Evolutionary conservation across 164 flowering plant genomes (phyloP).

Genomic region (Protea cynaroides): DNA sequence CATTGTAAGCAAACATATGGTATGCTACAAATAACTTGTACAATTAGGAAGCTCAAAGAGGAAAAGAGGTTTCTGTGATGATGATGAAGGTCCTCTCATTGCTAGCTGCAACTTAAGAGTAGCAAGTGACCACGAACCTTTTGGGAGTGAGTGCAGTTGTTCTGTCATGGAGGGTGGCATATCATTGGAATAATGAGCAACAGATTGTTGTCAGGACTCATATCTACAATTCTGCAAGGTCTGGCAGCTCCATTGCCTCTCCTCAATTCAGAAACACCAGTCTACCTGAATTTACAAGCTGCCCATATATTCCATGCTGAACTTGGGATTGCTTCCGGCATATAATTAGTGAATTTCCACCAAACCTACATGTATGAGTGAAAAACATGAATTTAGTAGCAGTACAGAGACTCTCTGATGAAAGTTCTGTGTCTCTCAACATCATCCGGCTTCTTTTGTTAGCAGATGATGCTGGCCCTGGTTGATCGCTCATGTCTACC

Average conservation of each 20-base stretch:
- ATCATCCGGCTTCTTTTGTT: constrained; percentile 27
- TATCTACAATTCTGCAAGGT: background rate
- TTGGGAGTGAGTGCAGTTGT: background rate
- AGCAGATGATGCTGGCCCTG: constrained; percentile 12
- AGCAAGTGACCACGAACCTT: background rate
- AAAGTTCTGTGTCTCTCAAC: constrained; percentile 20
- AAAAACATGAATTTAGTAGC: constrained; percentile 26
- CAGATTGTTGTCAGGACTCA: background rate
- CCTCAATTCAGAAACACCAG: constrained; percentile 27
- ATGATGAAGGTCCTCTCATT: background rate
- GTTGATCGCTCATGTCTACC: constrained; percentile 13
- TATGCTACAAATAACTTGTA: constrained; percentile 4
- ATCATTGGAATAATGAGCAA: background rate
- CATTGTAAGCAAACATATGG: constrained; percentile 3
- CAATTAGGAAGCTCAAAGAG: background rate
- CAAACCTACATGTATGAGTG: constrained; percentile 23
- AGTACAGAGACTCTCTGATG: constrained; percentile 21
- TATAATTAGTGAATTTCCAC: constrained; percentile 22
- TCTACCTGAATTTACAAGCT: constrained; percentile 28
- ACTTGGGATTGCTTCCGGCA: constrained; percentile 27
- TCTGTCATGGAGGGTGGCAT: background rate
- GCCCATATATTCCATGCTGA: constrained; percentile 22
- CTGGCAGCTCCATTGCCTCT: background rate
- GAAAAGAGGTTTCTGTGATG: background rate
- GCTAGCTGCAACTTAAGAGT: constrained; percentile 8